Conservation (phyloP, 176 grass and related monocot species). For the Puccinellia tenuiflora region DNA sequence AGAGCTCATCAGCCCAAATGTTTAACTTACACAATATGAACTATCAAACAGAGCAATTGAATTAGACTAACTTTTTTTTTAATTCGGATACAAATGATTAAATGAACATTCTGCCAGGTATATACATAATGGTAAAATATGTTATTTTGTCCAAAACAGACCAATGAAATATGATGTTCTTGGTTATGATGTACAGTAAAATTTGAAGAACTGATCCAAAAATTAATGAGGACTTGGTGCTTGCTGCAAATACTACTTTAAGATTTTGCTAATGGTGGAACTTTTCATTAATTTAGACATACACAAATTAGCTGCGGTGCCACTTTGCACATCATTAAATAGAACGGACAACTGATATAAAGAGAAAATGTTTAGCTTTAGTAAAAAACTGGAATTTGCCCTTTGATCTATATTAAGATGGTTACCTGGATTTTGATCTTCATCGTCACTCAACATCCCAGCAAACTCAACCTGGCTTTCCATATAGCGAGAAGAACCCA, state of each 20-base stretch:
- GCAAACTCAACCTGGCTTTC: slow-evolving; percentile 54
- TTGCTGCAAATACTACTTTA: not conserved
- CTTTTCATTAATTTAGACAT: not conserved
- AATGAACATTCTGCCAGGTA: not conserved
- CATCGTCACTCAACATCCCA: slow-evolving; percentile 59
- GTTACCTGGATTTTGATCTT: slow-evolving; percentile 62
- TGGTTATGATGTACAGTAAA: not conserved
- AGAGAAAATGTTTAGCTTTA: not conserved
- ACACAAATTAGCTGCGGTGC: not conserved
- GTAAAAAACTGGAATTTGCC: not conserved
- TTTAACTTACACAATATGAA: not conserved
- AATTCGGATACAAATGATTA: not conserved
- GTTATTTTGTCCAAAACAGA: not conserved
- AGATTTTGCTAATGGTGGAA: not conserved
- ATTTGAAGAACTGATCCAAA: not conserved
- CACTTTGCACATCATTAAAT: not conserved
- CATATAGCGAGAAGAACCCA: slow-evolving; percentile 72
- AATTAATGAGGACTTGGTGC: not conserved
- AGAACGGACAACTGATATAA: not conserved
- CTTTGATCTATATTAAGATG: not conserved
- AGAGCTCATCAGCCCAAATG: not conserved
- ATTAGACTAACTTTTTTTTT: not conserved
- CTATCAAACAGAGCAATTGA: not conserved
- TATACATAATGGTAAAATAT: not conserved
- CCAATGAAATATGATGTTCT: not conserved